Evolutionary conservation across 495 filamentous ascomycete genomes (phyloP), one percentile per base, ranked within the genome.

Genomic region (Umbilicaria muhlenbergii): DNA sequence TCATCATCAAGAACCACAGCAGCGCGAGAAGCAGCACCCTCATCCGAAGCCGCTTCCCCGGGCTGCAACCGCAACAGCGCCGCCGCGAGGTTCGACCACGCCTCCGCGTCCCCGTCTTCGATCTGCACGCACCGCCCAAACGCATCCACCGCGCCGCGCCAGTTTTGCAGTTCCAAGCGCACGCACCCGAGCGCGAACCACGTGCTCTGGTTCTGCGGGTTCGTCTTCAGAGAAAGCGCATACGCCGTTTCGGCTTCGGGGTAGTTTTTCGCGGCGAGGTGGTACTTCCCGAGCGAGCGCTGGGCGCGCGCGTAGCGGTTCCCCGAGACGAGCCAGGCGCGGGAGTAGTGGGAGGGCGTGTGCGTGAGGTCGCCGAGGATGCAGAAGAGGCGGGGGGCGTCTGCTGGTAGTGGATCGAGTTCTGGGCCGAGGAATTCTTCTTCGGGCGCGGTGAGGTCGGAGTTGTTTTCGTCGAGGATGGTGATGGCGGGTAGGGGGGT

Each of bases 181-280:
- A 91, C 84, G 54, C 92, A 94, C 1, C 91, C 91, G 2, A 95
- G 66, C 0, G 86, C 78, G 51, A 83, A 91, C 92, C 92, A 99
- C 39, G 81, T 73, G 31, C 78, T 67, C 34, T 80, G 71, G 54
- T 89, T 89, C 34, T 92, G 69, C 8, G 82, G 70, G 59, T 91
- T 94, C 38, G 86, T 76, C 21, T 70, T 68, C 8, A 93, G 69
- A 24, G 86, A 81, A 49, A 78, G 75, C 18, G 62, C 59, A 60
- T 96, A 96, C 5, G 87, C 81, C 15, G 78, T 73, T 14, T 80
- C 75, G 4, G 91, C 85, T 48, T 76, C 71, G n/a, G 69, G 58
- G 45, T 80, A 69, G 13, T 83, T 69, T 36, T 75, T 70, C 21
- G 67, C 53, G 11, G 73, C 64, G 32, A 88, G 69, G 53, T 83